Evolutionary conservation across 2,329 filamentous ascomycete species (phyloP), one percentile per base, ranked within the genome.

Genomic region (Diaporthe ampelina): DNA sequence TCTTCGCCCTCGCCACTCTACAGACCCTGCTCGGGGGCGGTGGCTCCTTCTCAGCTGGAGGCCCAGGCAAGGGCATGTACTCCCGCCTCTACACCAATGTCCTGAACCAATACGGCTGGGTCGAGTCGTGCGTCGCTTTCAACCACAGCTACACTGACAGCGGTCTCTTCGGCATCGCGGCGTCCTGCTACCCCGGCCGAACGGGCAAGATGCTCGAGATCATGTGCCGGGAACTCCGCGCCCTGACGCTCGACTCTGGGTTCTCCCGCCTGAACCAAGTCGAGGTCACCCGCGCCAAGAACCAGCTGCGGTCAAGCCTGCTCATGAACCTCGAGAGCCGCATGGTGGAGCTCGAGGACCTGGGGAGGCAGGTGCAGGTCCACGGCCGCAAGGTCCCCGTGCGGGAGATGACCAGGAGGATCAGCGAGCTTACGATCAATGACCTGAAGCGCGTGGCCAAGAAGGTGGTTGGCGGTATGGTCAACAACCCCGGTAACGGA

Each of bases 1-100:
- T 99, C 80, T 99, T 98, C 85, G 95, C 97, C 24, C 92, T 98
- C 58, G 97, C 97, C 9, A 98, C 96, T 0, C 89, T 99, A 1
- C 97, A 98, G 84, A 98, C 95, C 1, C 93, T 99, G 13, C 94
- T 99, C 45, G 97, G 97, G 74, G 97, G 97, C 63, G 97, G 97
- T 65, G 97, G 97, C 32, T 98, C 95, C 73, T 99, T 99, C 87
- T 97, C 94, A 21, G 97, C 97, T 71, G 97, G 97, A 79, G 97
- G 97, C 0, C 97, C 97, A 6, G 97, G 97, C 70, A 99, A 99
- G 87, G 97, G 97, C 83, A 99, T 99, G 97, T 98, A 98, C 88
- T 97, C 94, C 50, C 93, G 97, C 17, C 91, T 99, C 11, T 99
- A 98, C 88, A 98, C 95, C 77, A 98, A 98, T 82, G 96, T 98